These are phyloP conservation scores for Suillus brevipes DNA, from an alignment of 768 basidiomycete genomes.

Conservation along the genomic window DNA sequence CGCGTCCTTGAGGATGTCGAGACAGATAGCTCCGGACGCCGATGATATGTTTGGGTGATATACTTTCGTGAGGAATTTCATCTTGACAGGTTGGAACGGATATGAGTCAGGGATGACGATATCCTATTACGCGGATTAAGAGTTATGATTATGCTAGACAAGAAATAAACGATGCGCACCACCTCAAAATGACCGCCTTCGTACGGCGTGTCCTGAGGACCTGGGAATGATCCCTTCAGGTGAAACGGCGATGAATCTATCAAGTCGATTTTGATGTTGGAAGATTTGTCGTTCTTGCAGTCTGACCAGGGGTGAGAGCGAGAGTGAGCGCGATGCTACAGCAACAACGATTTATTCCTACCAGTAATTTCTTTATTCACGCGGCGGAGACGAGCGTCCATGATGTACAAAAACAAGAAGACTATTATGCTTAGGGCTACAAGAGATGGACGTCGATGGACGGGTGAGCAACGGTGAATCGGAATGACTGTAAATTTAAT, in stretches of 20 bases:
- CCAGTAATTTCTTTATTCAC: constrained; percentile 95
- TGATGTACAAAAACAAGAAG: constrained; percentile 28
- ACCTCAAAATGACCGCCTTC: constrained; percentile 91
- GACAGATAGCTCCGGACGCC: constrained; percentile 91
- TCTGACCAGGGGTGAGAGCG: constrained; percentile 46
- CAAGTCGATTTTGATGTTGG: constrained; percentile 82
- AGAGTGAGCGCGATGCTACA: neutral
- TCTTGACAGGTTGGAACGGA: constrained; percentile 93
- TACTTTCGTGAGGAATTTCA: constrained; percentile 97
- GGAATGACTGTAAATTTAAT: neutral
- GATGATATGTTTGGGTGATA: constrained; percentile 97
- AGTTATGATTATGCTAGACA: constrained; percentile 5
- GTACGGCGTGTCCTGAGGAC: constrained; percentile 92
- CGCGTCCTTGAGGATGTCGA: constrained; percentile 84
- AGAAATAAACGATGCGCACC: constrained; percentile 47
- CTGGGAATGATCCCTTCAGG: constrained; percentile 86
- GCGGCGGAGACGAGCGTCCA: constrained; percentile 87
- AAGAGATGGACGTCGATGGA: neutral
- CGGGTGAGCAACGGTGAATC: neutral
- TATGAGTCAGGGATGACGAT: constrained; percentile 91
- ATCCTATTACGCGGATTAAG: constrained; percentile 50
- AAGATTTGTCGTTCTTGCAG: constrained; percentile 93
- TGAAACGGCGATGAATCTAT: constrained; percentile 90
- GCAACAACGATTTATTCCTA: constrained; percentile 28
- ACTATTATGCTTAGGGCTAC: neutral